phyloP scores from a whole-genome alignment of 2,329 filamentous ascomycete genomes.

The Ceratocystis destructans region DNA sequence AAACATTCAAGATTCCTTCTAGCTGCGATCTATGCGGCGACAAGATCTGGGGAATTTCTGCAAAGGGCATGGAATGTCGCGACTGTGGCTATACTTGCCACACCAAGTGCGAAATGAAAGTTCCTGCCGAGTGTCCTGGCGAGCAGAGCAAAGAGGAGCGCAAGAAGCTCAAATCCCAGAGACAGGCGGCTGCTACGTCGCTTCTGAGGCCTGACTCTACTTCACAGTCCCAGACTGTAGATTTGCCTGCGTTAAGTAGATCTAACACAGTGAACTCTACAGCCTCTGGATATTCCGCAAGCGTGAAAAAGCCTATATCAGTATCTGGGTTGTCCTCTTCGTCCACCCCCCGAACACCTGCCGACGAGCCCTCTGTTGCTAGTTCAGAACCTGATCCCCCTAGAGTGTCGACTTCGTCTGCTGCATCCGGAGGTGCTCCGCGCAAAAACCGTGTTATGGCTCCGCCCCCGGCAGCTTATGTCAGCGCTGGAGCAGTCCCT shows the following conservation, averaged over 20 bases:
- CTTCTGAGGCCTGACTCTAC: slow-evolving; percentile 37
- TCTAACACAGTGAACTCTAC: slow-evolving; percentile 83
- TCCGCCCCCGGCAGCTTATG: slow-evolving; percentile 70
- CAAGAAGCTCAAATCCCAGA: slow-evolving; percentile 79
- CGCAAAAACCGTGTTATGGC: slow-evolving; percentile 66
- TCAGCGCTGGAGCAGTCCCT: slow-evolving; percentile 47
- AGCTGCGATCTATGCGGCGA: slow-evolving; percentile 96
- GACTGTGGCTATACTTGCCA: slow-evolving; percentile 98
- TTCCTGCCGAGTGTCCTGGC: slow-evolving; percentile 86
- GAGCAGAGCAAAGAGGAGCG: slow-evolving; percentile 88
- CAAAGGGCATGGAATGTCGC: slow-evolving; percentile 89
- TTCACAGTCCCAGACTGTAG: slow-evolving; percentile 39
- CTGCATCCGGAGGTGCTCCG: slow-evolving; percentile 20
- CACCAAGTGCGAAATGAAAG: slow-evolving; percentile 98
- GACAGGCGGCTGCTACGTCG: slow-evolving; percentile 64
- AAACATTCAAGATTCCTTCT: slow-evolving; percentile 97
- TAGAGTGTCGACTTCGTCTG: slow-evolving; percentile 16
- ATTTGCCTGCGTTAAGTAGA: slow-evolving; percentile 55
- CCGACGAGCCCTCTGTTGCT: slow-evolving; percentile 33
- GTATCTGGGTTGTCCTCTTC: slow-evolving; percentile 31
- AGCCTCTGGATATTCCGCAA: slow-evolving; percentile 75
- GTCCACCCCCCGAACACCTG: slow-evolving; percentile 27
- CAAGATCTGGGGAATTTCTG: slow-evolving; percentile 89
- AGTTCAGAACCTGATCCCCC: slow-evolving; percentile 21
- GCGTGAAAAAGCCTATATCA: slow-evolving; percentile 61